phyloP scores from a whole-genome alignment of 306 rosid species.

The Mimosa bimucronata region DNA sequence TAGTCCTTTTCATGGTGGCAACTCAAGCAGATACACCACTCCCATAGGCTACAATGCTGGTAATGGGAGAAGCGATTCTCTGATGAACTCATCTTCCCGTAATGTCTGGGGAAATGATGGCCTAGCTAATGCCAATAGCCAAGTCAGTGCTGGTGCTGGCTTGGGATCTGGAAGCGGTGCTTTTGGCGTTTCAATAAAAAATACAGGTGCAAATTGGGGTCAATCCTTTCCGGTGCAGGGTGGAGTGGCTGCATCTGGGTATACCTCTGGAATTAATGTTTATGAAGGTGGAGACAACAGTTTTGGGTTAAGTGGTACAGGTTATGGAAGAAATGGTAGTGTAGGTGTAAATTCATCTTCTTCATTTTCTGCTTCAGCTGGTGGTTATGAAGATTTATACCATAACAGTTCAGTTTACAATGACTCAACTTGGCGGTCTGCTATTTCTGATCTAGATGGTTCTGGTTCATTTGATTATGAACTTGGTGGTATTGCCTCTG shows the following conservation, averaged over 20 bases:
- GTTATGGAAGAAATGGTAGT: slow-evolving; percentile 67
- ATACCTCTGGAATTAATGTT: slow-evolving; percentile 50
- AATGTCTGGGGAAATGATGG: slow-evolving; percentile 82
- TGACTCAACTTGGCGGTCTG: slow-evolving; percentile 74
- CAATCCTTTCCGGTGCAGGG: slow-evolving; percentile 51
- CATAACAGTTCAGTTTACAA: slow-evolving; percentile 61
- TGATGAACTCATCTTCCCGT: slow-evolving; percentile 59
- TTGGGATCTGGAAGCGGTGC: slow-evolving; percentile 66
- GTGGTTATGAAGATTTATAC: slow-evolving; percentile 71
- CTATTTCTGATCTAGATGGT: slow-evolving; percentile 75
- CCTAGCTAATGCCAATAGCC: slow-evolving; percentile 51
- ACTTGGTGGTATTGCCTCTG: slow-evolving; percentile 68
- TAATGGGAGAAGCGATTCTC: slow-evolving; percentile 67
- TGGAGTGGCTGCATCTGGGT: slow-evolving; percentile 63
- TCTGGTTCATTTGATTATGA: slow-evolving; percentile 71
- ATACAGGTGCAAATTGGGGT: slow-evolving; percentile 61
- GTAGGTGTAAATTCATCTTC: slow-evolving; percentile 51
- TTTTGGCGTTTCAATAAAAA: slow-evolving; percentile 74
- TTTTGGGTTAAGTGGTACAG: slow-evolving; percentile 65
- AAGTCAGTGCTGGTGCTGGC: slow-evolving; percentile 52
- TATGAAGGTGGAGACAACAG: slow-evolving; percentile 64
- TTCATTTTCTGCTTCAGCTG: slow-evolving; percentile 54
- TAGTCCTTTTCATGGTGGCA: slow-evolving; percentile 69
- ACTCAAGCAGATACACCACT: slow-evolving; percentile 67
- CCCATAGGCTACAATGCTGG: slow-evolving; percentile 74